Conservation (phyloP, 306 rosid species). For the Fragaria ananassa region DNA sequence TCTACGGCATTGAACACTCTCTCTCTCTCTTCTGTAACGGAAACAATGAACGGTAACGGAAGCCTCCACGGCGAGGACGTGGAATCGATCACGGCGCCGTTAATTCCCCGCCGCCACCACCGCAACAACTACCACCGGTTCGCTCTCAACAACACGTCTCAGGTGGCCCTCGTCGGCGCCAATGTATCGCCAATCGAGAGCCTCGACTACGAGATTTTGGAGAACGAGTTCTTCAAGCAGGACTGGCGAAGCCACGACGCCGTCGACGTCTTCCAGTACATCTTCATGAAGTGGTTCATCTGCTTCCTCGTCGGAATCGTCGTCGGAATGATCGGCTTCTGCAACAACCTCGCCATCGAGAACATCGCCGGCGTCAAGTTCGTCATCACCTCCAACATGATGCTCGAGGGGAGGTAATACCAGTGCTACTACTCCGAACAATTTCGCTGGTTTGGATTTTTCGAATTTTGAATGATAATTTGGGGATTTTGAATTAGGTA, state of each 20-base stretch:
- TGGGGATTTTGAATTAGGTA: slow-evolving; percentile 35
- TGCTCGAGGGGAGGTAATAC: slow-evolving; percentile 62
- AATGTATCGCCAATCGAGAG: slow-evolving; percentile 91
- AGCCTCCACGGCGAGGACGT: slow-evolving; percentile 24
- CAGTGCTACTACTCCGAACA: background rate
- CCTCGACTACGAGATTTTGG: slow-evolving; percentile 89
- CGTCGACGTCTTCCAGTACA: slow-evolving; percentile 55
- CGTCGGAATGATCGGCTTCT: slow-evolving; percentile 69
- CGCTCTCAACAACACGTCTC: slow-evolving; percentile 57
- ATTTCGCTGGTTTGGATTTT: slow-evolving; percentile 1
- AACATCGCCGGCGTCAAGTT: slow-evolving; percentile 90
- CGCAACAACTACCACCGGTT: slow-evolving; percentile 26
- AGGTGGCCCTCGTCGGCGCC: slow-evolving; percentile 91
- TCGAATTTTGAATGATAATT: background rate
- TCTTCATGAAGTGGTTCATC: slow-evolving; percentile 70
- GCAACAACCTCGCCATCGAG: slow-evolving; percentile 86
- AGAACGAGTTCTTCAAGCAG: slow-evolving; percentile 83
- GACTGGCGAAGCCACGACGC: slow-evolving; percentile 80
- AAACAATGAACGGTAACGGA: background rate
- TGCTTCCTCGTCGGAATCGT: slow-evolving; percentile 64
- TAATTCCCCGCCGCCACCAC: slow-evolving; percentile 28
- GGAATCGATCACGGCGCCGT: slow-evolving; percentile 47
- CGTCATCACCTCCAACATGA: slow-evolving; percentile 84
- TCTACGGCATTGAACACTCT: background rate
- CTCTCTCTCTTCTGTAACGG: background rate